These are phyloP conservation scores for Candida sojae DNA, from an alignment of 1,139 yeast species.

Conservation along the genomic window DNA sequence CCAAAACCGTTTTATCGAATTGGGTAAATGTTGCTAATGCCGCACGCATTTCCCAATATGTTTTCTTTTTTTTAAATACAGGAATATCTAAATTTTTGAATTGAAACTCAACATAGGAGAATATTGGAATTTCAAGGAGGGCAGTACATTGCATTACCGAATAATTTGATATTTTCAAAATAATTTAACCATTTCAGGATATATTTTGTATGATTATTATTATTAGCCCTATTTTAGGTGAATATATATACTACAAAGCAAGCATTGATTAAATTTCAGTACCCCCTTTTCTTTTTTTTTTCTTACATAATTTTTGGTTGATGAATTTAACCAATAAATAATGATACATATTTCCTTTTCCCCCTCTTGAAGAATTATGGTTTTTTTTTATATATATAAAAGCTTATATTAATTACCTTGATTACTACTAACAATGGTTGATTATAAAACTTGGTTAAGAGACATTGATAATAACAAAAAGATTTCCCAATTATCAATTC, in stretches of 20 bases:
- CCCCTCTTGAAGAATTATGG: background rate
- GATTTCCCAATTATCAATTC: conserved; percentile 60
- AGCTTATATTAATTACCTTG: background rate
- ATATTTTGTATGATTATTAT: background rate
- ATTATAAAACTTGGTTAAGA: conserved; percentile 55
- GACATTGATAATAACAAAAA: conserved; percentile 53
- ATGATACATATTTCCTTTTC: background rate
- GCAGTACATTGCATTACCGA: background rate
- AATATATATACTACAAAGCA: no score
- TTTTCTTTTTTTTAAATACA: background rate
- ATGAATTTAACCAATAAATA: background rate
- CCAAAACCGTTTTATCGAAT: no score
- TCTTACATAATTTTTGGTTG: no score
- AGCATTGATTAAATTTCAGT: background rate
- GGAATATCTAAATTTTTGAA: background rate
- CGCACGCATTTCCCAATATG: background rate
- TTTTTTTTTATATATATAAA: background rate
- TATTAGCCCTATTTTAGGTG: background rate
- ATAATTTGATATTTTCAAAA: background rate
- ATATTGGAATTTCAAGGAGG: background rate
- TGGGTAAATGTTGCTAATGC: background rate
- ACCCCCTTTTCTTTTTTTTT: background rate
- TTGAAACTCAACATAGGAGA: background rate
- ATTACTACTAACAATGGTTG: conserved; percentile 29
- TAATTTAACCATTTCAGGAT: background rate